Base-by-base conservation (phyloP, 306 rosid species). In the Carpinus viminea region DNA sequence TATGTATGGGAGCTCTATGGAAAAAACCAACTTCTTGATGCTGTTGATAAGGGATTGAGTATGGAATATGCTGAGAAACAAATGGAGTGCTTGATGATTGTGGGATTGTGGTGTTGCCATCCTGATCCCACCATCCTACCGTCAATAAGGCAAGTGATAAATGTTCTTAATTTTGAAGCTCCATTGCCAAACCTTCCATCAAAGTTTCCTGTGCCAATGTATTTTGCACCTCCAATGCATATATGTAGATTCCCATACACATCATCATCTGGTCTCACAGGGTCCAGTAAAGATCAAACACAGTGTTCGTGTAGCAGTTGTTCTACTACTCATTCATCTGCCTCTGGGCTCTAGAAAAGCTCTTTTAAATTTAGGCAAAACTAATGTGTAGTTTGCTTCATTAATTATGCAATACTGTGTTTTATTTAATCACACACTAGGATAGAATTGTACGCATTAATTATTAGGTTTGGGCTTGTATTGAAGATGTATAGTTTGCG, bases 101-200 rank as follows among this genome's bases (percentile, higher is more conserved):
- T 90, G 10, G 97, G 97, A 28, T 77, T 92, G 45, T 89, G 97
- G 96, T 89, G 93, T 76, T 90, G 92, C 74, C 97, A 92, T 76
- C 90, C 97, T 60, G 90, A 92, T 83, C 77, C 78, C 5, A 80
- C 77, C 2, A 51, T 60, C 73, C 85, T 95, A 12, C 97, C 97
- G 0, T 87, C 91, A 1, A 89, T 87, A 52, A 90, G 79, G 79
- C 95, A 89, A 83, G 97, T 83, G 36, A 90, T 92, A 12, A 90
- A 80, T 80, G 89, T 87, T 21, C 85, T 90, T 12, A 87, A 80
- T 38, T 83, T 72, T 59, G 79, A 86, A 68, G 83, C 80, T 57
- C 78, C 88, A 48, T 77, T 89, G 82, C 97, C 97, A 0, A 70
- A 52, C 74, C 90, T 92, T 59, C 92, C 96, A 2, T 78, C 89